phyloP scores from a whole-genome alignment of 129 eudicot genomes.

The Lactuca saligna region DNA sequence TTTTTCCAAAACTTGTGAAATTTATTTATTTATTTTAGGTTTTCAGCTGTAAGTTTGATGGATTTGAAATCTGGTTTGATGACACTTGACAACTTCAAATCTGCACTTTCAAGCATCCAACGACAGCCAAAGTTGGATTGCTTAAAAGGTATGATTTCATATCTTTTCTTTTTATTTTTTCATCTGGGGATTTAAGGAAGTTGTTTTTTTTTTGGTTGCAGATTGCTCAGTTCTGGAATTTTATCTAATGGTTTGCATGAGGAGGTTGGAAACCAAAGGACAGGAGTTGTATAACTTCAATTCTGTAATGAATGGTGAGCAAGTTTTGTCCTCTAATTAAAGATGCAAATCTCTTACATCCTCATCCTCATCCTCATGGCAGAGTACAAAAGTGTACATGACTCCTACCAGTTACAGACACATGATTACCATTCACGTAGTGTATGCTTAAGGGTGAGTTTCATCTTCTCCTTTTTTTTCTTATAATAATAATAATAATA shows the following conservation, averaged over 20 bases:
- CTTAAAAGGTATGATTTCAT: constrained; percentile 53
- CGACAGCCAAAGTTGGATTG: constrained; percentile 85
- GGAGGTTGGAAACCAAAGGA: constrained; percentile 79
- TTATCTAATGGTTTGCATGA: constrained; percentile 90
- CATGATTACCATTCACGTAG: constrained; percentile 65
- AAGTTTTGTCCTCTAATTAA: neutral
- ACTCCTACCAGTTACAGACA: constrained; percentile 61
- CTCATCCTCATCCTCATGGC: constrained; percentile 15
- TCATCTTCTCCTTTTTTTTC: neutral
- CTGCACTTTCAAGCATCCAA: constrained; percentile 69
- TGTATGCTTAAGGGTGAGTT: constrained; percentile 78
- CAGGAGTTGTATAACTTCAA: constrained; percentile 70
- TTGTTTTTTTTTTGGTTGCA: constrained; percentile 20
- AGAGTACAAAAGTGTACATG: constrained; percentile 83
- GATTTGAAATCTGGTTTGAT: constrained; percentile 61
- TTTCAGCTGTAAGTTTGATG: constrained; percentile 64
- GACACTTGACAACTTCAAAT: constrained; percentile 78
- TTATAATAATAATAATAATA: too few relatives aligned
- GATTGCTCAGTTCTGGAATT: constrained; percentile 91
- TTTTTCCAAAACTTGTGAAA: constrained; percentile 16
- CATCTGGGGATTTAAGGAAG: neutral
- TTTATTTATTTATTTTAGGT: constrained; percentile 56
- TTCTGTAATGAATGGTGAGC: constrained; percentile 82
- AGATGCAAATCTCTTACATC: neutral
- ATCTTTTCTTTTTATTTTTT: neutral